Conservation (phyloP, 2,329 filamentous ascomycete species). For the Scytalidium lignicola region DNA sequence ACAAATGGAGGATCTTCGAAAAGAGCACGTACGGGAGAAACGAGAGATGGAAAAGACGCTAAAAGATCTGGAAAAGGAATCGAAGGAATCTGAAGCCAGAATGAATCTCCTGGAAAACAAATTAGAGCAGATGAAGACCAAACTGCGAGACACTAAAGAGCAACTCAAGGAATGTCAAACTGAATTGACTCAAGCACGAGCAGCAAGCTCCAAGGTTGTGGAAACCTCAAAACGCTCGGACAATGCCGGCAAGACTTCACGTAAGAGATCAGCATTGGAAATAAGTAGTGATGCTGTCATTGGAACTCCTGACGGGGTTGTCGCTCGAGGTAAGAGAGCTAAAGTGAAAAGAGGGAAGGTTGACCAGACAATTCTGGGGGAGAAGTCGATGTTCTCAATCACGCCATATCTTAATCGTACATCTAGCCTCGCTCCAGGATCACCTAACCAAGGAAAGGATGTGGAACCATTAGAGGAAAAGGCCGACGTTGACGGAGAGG, state of each 20-base stretch:
- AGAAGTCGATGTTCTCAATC: slow-evolving; percentile 90
- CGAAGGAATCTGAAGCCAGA: slow-evolving; percentile 56
- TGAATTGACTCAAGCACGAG: slow-evolving; percentile 36
- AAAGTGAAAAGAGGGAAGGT: slow-evolving; percentile 50
- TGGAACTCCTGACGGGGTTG: slow-evolving; percentile 44
- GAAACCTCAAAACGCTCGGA: slow-evolving; percentile 11
- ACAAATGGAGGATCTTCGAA: slow-evolving; percentile 32
- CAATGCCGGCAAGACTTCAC: slow-evolving; percentile 24
- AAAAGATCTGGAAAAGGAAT: slow-evolving; percentile 38
- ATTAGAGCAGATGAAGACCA: slow-evolving; percentile 45
- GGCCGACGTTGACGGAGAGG: slow-evolving; percentile 4
- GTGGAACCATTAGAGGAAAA: slow-evolving; percentile 7
- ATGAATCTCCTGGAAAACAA: slow-evolving; percentile 65
- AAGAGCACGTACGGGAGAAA: slow-evolving; percentile 29
- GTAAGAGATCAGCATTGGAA: slow-evolving; percentile 36
- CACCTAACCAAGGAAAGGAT: slow-evolving; percentile 17
- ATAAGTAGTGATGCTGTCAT: slow-evolving; percentile 41
- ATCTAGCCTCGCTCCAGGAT: slow-evolving; percentile 47
- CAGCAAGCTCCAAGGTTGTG: slow-evolving; percentile 19
- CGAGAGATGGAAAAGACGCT: slow-evolving; percentile 28
- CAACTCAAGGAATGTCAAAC: slow-evolving; percentile 63
- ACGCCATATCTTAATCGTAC: slow-evolving; percentile 86
- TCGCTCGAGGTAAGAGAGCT: slow-evolving; percentile 36
- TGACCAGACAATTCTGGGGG: slow-evolving; percentile 60
- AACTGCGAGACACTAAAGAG: slow-evolving; percentile 60